These are phyloP conservation scores for Mortierella antarctica DNA, from an alignment of 192 early-diverging fungal genomes.

Conservation along the genomic window DNA sequence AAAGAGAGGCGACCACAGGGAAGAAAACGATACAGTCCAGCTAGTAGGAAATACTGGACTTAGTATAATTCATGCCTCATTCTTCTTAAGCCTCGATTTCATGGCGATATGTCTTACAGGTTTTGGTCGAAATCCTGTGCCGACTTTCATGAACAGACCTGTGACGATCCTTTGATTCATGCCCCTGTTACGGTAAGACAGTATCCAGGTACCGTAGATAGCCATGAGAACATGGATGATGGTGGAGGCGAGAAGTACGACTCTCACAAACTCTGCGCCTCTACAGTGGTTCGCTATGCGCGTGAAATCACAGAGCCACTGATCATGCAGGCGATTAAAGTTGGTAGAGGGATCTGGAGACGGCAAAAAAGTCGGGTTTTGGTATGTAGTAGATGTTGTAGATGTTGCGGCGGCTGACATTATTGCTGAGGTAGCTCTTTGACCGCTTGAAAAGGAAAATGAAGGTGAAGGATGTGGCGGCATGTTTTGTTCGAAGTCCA, in stretches of 20 bases:
- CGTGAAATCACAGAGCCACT: constrained; percentile 38
- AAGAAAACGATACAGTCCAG: constrained; percentile 51
- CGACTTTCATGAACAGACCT: constrained; percentile 36
- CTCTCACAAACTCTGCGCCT: constrained; percentile 25
- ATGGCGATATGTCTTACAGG: constrained; percentile 25
- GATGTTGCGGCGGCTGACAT: not conserved
- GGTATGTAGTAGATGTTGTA: not conserved
- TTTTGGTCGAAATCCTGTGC: constrained; percentile 42
- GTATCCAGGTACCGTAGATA: constrained; percentile 32
- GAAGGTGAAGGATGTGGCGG: not conserved
- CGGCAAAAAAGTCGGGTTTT: not conserved
- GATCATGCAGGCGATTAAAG: too few relatives aligned
- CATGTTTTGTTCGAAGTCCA: not conserved
- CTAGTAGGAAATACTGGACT: constrained; percentile 1
- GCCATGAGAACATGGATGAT: constrained; percentile 25
- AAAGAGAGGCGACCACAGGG: constrained; percentile 12
- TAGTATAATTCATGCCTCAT: not conserved
- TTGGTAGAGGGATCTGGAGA: not conserved
- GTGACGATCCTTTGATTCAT: constrained; percentile 40
- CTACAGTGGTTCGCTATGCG: constrained; percentile 16
- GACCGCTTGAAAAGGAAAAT: too few relatives aligned
- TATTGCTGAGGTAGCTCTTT: too few relatives aligned
- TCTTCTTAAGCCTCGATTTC: not conserved
- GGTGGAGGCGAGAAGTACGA: constrained; percentile 28
- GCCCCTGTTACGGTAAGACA: constrained; percentile 36